phyloP scores from a whole-genome alignment of 495 filamentous ascomycete species.

The Umbilicaria muhlenbergii region DNA sequence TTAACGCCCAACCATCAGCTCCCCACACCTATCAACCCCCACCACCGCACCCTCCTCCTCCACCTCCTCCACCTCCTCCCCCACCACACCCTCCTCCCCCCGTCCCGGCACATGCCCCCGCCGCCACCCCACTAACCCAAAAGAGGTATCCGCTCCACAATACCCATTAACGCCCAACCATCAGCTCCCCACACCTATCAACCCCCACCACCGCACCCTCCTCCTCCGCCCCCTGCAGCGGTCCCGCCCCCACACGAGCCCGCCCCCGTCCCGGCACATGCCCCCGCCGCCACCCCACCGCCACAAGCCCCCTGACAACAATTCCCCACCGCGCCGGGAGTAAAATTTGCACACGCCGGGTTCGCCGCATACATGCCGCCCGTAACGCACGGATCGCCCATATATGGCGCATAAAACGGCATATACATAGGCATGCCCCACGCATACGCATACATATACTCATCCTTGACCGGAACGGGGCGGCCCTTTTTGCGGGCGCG shows the following conservation, averaged over 20 bases:
- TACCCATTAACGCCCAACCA: too few species aligned
- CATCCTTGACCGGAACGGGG: conserved; percentile 29
- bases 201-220: conserved; percentile 18
- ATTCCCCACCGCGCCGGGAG: conserved; percentile 25
- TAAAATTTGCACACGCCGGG: conserved; percentile 29
- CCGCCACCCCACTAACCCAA: too few species aligned
- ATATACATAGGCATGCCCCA: conserved; percentile 34
- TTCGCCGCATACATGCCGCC: conserved; percentile 25
- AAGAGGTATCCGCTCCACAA: too few species aligned
- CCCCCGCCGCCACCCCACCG: conserved; percentile 36
- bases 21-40: conserved; percentile 12
- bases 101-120: too few species aligned
- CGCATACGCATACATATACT: conserved; percentile 34
- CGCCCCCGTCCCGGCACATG: conserved; percentile 29
- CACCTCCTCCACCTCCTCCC: conserved; percentile 25
- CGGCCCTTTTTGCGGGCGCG: conserved; percentile 46
- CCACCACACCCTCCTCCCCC: conserved; percentile 20
- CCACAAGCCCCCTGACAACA: conserved; percentile 35
- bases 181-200: background rate
- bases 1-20: too few species aligned
- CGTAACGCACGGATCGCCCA: conserved; percentile 28
- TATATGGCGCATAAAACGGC: conserved; percentile 37
- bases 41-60: conserved; percentile 25
- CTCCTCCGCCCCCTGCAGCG: conserved; percentile 26
- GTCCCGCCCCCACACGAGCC: conserved; percentile 23